Percentiles rank a stretch among this genome's conserved stretches.
Conservation (phyloP, 345 rosid genomes). For the Garcia nutans region DNA sequence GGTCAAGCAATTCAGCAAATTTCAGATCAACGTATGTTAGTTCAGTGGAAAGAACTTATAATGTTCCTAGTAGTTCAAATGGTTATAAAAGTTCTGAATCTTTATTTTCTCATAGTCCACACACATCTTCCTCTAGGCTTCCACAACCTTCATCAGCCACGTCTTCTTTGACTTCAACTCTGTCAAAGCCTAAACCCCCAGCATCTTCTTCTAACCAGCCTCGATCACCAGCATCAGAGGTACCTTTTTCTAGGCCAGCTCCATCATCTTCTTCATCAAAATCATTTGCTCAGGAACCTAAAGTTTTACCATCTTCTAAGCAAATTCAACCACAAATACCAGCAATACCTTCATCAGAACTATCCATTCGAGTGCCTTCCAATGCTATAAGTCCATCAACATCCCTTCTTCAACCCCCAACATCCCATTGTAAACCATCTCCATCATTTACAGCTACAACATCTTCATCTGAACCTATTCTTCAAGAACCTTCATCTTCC, state of each 20-base stretch:
- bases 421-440: neutral
- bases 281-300: neutral
- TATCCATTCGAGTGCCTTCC: too few species aligned
- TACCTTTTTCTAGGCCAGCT: neutral
- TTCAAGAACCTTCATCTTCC: neutral
- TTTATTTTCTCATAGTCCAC: neutral
- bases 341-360: neutral
- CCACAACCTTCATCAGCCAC: neutral
- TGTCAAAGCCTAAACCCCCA: neutral
- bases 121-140: neutral
- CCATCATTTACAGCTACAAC: neutral
- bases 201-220: neutral
- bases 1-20: neutral
- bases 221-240: neutral
- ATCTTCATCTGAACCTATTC: neutral
- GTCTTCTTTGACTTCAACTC: neutral
- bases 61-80: neutral
- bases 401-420: too few species aligned
- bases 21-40: neutral
- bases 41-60: neutral
- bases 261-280: neutral
- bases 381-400: too few species aligned
- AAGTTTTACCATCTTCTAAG: neutral
- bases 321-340: too few species aligned
- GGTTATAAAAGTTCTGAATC: neutral